Evolutionary conservation across 2,329 filamentous ascomycete species (phyloP).

Genomic region (Hypoxylon sp.): DNA sequence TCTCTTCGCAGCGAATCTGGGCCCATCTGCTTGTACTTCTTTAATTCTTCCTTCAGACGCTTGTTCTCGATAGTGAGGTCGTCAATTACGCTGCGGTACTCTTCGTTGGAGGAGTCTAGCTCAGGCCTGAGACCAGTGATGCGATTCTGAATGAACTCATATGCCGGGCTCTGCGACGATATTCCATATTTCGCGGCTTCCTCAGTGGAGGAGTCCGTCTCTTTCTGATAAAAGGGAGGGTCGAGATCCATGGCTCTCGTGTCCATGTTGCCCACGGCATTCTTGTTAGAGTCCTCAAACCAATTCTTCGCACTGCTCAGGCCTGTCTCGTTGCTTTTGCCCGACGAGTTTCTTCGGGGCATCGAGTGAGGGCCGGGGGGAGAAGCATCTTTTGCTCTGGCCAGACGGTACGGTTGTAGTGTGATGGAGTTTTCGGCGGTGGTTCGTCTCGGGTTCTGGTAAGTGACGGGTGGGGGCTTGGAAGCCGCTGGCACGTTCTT

Average conservation of each 20-base stretch:
- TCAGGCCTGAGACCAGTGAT: conserved; percentile 6
- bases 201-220: conserved; percentile 67
- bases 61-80: conserved; percentile 89
- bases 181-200: conserved; percentile 51
- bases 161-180: conserved; percentile 49
- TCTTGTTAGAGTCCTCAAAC: conserved; percentile 69
- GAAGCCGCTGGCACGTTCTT: conserved; percentile 47
- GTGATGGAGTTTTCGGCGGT: conserved; percentile 65
- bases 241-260: conserved; percentile 67
- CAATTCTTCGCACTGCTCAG: conserved; percentile 65
- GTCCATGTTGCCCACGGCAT: conserved; percentile 62
- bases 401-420: conserved; percentile 62
- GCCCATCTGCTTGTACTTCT: conserved; percentile 77
- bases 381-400: conserved; percentile 61
- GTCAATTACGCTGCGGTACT: conserved; percentile 74
- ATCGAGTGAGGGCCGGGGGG: conserved; percentile 39
- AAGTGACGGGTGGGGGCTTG: conserved; percentile 48
- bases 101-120: conserved; percentile 21
- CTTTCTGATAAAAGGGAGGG: conserved; percentile 69
- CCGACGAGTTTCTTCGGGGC: conserved; percentile 61
- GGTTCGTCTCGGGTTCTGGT: conserved; percentile 56
- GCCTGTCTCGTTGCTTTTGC: conserved; percentile 64
- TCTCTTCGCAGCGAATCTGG: conserved; percentile 78
- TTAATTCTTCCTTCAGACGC: conserved; percentile 79
- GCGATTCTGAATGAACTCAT: conserved; percentile 30